Evolutionary conservation across 805 yeast genomes (phyloP).

Genomic region (Hanseniaspora lindneri): DNA sequence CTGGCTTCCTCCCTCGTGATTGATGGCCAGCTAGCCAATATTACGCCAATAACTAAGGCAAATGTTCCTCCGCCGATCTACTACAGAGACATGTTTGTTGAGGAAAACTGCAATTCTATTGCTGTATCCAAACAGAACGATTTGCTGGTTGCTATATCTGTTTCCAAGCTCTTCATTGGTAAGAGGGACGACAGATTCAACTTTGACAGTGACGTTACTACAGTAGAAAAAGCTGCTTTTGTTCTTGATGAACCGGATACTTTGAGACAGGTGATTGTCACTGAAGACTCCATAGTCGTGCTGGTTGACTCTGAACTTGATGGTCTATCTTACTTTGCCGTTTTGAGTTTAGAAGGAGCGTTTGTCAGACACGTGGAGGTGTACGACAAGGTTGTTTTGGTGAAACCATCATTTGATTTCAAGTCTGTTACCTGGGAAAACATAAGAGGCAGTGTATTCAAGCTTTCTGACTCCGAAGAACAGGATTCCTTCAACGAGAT

Average conservation of each 20-base stretch:
- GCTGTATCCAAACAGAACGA: constrained; percentile 54
- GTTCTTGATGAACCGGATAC: constrained; percentile 31
- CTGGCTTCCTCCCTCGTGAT: constrained; percentile 68
- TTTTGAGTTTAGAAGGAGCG: constrained; percentile 21
- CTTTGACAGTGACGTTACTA: constrained; percentile 8
- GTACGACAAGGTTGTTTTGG: constrained; percentile 40
- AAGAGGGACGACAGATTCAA: constrained; percentile 25
- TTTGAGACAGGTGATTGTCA: constrained; percentile 53
- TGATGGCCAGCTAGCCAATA: constrained; percentile 58
- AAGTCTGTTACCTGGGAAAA: constrained; percentile 44
- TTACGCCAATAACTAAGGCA: constrained; percentile 75
- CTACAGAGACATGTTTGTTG: constrained; percentile 50
- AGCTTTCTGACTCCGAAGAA: constrained; percentile 26
- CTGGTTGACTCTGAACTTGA: constrained; percentile 47
- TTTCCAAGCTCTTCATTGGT: constrained; percentile 37
- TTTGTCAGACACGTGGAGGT: constrained; percentile 32
- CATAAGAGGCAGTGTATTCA: constrained; percentile 48
- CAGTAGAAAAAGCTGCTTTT: constrained; percentile 17
- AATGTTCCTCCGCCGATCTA: constrained; percentile 93
- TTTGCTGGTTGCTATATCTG: constrained; percentile 45
- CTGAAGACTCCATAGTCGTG: constrained; percentile 43
- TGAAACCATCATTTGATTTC: constrained; percentile 46
- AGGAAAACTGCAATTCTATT: constrained; percentile 46
- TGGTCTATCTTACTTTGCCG: constrained; percentile 35
- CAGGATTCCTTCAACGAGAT: constrained; percentile 27